Evolutionary conservation across 495 filamentous ascomycete species (phyloP).

Genomic region (Talaromyces ruber): DNA sequence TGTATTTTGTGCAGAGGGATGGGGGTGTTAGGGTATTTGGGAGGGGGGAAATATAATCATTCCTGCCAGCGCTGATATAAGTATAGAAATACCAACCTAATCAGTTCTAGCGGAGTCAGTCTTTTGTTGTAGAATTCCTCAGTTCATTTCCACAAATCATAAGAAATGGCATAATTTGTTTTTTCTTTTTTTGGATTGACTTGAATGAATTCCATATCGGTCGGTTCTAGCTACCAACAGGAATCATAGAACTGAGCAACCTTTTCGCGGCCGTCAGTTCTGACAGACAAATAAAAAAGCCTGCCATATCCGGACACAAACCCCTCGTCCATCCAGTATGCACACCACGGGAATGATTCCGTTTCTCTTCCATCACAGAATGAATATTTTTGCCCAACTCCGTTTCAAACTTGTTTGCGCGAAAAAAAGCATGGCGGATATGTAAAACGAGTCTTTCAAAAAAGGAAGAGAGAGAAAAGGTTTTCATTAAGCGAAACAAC

Average conservation of each 20-base stretch:
- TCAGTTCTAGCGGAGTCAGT: neutral
- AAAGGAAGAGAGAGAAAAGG: neutral
- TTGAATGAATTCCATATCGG: conserved; percentile 4
- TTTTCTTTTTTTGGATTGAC: conserved; percentile 4
- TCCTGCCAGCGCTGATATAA: neutral
- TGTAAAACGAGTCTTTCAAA: neutral
- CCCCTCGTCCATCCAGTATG: neutral
- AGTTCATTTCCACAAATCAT: neutral
- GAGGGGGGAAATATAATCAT: conserved; percentile 40
- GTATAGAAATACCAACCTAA: conserved; percentile 4
- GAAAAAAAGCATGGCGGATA: neutral
- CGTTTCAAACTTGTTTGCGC: neutral
- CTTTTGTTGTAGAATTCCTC: neutral
- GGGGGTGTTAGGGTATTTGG: conserved; percentile 76
- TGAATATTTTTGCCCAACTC: conserved; percentile 3
- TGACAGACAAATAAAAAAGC: neutral
- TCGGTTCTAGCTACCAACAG: neutral
- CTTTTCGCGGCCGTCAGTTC: neutral
- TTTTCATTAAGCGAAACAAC: neutral
- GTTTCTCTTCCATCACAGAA: neutral
- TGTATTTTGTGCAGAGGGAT: conserved; percentile 74
- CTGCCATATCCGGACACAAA: neutral
- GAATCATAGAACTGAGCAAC: neutral
- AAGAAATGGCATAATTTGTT: neutral
- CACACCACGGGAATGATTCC: neutral